Conservation (phyloP, 371 early-diverging fungal genomes). For the Lichtheimia corymbifera region DNA sequence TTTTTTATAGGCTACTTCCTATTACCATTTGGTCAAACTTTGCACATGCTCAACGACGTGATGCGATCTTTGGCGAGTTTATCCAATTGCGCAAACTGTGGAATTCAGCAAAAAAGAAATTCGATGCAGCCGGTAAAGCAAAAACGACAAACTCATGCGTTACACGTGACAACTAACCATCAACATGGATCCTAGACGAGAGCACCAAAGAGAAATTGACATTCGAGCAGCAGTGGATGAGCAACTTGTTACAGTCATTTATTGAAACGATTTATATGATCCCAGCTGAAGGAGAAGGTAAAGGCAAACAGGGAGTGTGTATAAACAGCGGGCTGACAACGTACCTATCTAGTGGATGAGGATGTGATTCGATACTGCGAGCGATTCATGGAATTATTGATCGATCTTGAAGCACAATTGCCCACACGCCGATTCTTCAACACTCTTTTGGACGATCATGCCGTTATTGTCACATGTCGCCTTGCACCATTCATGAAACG, state of each 20-base stretch:
- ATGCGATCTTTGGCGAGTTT: conserved; percentile 56
- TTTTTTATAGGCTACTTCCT: conserved; percentile 56
- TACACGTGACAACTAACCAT: not conserved
- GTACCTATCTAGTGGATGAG: conserved; percentile 25
- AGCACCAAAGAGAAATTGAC: conserved; percentile 44
- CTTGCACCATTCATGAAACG: conserved; percentile 57
- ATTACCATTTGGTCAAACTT: conserved; percentile 77
- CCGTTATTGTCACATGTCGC: conserved; percentile 65
- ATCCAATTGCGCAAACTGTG: conserved; percentile 68
- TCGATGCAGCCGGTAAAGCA: conserved; percentile 45
- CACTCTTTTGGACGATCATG: conserved; percentile 79
- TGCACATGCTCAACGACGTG: conserved; percentile 43
- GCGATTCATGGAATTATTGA: conserved; percentile 81
- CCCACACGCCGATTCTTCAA: conserved; percentile 90
- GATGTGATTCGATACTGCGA: conserved; percentile 66
- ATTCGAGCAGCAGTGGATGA: conserved; percentile 64
- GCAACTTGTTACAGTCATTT: conserved; percentile 57
- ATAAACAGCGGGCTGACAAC: not conserved
- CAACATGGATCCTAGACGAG: conserved; percentile 32
- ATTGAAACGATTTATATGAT: conserved; percentile 55
- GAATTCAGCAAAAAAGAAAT: conserved; percentile 60
- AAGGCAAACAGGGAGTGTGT: not conserved
- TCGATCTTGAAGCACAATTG: conserved; percentile 84
- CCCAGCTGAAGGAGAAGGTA: conserved; percentile 53
- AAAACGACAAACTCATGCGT: not conserved